Conservation (phyloP, 805 yeast genomes). For the Candida sakaeoensis region DNA sequence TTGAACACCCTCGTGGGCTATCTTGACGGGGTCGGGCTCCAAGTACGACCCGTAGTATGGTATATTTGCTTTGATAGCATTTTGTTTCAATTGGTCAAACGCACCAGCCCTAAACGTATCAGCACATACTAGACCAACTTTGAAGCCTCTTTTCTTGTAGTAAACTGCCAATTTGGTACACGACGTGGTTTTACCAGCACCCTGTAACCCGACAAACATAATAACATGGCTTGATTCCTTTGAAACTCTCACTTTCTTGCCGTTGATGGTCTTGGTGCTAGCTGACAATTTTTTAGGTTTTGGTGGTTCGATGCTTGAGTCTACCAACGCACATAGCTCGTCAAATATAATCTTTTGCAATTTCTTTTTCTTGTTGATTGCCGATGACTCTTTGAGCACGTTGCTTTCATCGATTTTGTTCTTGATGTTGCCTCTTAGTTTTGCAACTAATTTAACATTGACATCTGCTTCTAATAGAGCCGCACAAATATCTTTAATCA, state of each 20-base stretch:
- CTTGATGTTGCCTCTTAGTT: slow-evolving; percentile 59
- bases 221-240: slow-evolving; percentile 51
- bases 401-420: slow-evolving; percentile 52
- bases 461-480: slow-evolving; percentile 95
- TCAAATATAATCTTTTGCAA: slow-evolving; percentile 92
- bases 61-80: slow-evolving; percentile 90
- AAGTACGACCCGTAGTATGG: slow-evolving; percentile 95
- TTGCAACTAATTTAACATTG: slow-evolving; percentile 77
- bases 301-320: slow-evolving; percentile 58
- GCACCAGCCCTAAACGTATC: slow-evolving; percentile 99
- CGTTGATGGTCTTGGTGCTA: slow-evolving; percentile 21
- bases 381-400: slow-evolving; percentile 37
- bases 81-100: slow-evolving; percentile 95
- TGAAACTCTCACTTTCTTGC: slow-evolving; percentile 23
- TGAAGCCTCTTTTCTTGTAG: slow-evolving; percentile 88
- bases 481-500: slow-evolving; percentile 84
- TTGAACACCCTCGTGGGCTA: slow-evolving; percentile 86
- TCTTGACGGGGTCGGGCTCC: slow-evolving; percentile 92
- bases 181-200: slow-evolving; percentile 97
- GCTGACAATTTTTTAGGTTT: slow-evolving; percentile 75
- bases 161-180: slow-evolving; percentile 96
- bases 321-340: slow-evolving; percentile 83
- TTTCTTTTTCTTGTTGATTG: slow-evolving; percentile 71
- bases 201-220: slow-evolving; percentile 98
- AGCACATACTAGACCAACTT: slow-evolving; percentile 96